These are phyloP conservation scores for Prunus fruticosa DNA, from an alignment of 306 rosid genomes.

Conservation along the genomic window DNA sequence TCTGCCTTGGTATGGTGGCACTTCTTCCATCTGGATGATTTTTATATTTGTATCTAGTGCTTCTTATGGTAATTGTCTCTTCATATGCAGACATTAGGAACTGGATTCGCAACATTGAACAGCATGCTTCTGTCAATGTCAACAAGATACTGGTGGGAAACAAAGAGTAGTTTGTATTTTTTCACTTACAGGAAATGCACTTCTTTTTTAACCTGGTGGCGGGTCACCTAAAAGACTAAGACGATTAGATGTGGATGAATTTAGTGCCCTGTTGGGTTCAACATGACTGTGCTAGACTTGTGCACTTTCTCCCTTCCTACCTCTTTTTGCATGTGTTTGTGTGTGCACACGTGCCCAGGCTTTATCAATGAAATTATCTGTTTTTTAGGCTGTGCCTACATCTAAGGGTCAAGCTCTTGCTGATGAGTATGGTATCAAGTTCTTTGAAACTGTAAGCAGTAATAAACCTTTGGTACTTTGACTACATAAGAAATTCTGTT, in stretches of 20 bases:
- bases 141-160: slow-evolving; percentile 78
- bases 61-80: slow-evolving; percentile 14
- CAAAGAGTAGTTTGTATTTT: slow-evolving; percentile 39
- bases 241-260: slow-evolving; percentile 4
- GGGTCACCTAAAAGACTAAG: neutral
- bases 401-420: slow-evolving; percentile 91
- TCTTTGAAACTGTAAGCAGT: slow-evolving; percentile 78
- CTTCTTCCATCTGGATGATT: neutral
- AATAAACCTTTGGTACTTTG: slow-evolving; percentile 17
- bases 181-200: slow-evolving; percentile 18
- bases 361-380: slow-evolving; percentile 1
- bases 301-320: neutral
- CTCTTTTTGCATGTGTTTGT: neutral
- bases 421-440: slow-evolving; percentile 85
- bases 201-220: neutral
- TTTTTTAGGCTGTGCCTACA: slow-evolving; percentile 70
- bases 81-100: slow-evolving; percentile 66
- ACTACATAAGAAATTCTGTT: slow-evolving; percentile 1
- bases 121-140: slow-evolving; percentile 81
- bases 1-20: neutral
- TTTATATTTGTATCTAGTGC: slow-evolving; percentile 2
- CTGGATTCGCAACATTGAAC: slow-evolving; percentile 88
- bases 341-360: neutral
- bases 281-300: neutral
- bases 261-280: neutral